Evolutionary conservation across 306 rosid genomes (phyloP).

Genomic region (Fagus sylvatica): DNA sequence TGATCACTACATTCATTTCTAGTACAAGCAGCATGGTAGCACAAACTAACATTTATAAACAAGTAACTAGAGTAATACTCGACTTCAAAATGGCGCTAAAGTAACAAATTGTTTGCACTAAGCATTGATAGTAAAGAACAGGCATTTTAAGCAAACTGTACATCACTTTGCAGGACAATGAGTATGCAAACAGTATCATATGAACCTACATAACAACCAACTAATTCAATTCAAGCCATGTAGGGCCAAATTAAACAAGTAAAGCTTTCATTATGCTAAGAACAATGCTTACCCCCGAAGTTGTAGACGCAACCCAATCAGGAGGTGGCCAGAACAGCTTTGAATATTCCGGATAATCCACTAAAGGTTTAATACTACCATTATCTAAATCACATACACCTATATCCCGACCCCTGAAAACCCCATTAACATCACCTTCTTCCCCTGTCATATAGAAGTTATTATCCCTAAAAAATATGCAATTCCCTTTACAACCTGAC

Average conservation of each 20-base stretch:
- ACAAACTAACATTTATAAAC: neutral
- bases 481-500: slow-evolving; percentile 48
- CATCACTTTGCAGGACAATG: neutral
- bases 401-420: slow-evolving; percentile 42
- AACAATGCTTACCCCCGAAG: slow-evolving; percentile 33
- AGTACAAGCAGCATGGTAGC: neutral
- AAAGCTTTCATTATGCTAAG: neutral
- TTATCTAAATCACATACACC: slow-evolving; percentile 54
- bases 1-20: no score
- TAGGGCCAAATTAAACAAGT: neutral
- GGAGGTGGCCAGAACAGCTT: slow-evolving; percentile 83
- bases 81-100: neutral
- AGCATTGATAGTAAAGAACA: neutral
- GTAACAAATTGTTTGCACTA: neutral
- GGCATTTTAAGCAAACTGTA: neutral
- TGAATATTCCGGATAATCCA: slow-evolving; percentile 43
- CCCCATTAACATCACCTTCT: slow-evolving; percentile 25
- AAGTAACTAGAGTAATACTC: neutral
- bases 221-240: neutral
- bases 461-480: slow-evolving; percentile 62
- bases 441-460: slow-evolving; percentile 21
- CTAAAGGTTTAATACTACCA: slow-evolving; percentile 43
- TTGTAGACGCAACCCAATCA: slow-evolving; percentile 41
- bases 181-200: neutral
- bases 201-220: neutral